phyloP scores from a whole-genome alignment of 495 filamentous ascomycete genomes.

The Penicillium subrubescens region DNA sequence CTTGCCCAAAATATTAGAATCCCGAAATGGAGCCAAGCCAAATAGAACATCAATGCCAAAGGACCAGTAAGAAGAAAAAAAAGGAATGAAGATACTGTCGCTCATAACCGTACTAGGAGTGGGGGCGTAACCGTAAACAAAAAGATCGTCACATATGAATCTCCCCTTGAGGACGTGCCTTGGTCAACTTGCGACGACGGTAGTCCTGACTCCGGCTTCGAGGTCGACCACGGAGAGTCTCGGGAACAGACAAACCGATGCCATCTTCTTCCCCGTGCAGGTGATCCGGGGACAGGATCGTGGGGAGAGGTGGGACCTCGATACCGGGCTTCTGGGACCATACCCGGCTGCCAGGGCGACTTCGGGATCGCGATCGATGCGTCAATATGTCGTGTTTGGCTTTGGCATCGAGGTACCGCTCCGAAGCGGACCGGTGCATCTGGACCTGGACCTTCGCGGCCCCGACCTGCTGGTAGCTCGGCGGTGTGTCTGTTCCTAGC shows the following conservation, averaged over 20 bases:
- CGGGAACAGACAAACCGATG: conserved; percentile 7
- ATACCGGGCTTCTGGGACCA: conserved; percentile 24
- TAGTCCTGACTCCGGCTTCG: conserved; percentile 36
- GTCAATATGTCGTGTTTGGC: background rate
- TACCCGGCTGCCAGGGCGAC: conserved; percentile 15
- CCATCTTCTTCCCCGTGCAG: conserved; percentile 12
- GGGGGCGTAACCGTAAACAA: conserved; percentile 16
- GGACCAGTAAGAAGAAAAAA: conserved; percentile 5
- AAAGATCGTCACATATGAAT: conserved; percentile 19
- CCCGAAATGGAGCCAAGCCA: background rate
- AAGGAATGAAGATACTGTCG: conserved; percentile 1
- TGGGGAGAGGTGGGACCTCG: conserved; percentile 24
- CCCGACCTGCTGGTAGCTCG: conserved; percentile 7
- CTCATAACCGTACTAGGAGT: conserved; percentile 9
- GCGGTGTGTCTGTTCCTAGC: background rate
- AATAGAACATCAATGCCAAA: background rate
- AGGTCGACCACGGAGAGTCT: conserved; percentile 31
- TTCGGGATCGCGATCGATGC: conserved; percentile 23
- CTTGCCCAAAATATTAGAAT: background rate
- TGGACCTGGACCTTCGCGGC: conserved; percentile 1
- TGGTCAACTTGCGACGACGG: conserved; percentile 26
- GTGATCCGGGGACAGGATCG: conserved; percentile 23
- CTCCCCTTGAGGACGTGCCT: conserved; percentile 20
- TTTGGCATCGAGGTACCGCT: conserved; percentile 6
- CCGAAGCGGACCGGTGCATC: conserved; percentile 18